phyloP scores from a whole-genome alignment of 140 eudicot species.

The Stevia rebaudiana region DNA sequence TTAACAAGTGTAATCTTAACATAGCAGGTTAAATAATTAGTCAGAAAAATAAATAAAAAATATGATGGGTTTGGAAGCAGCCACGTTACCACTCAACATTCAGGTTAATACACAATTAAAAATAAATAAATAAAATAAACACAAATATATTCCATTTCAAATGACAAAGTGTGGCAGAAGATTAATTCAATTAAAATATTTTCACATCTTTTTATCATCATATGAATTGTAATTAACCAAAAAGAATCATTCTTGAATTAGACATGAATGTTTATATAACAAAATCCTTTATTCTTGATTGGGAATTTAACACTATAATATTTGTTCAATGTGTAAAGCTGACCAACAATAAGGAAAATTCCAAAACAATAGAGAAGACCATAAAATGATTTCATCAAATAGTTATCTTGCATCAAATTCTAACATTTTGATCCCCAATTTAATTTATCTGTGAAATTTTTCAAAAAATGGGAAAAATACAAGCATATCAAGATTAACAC shows the following conservation, averaged over 20 bases:
- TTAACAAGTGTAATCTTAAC: constrained; percentile 22
- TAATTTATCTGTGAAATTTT: background rate
- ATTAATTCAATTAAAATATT: background rate
- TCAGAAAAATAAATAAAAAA: background rate
- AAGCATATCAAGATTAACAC: background rate
- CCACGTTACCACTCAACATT: constrained; percentile 19
- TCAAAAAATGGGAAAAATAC: background rate
- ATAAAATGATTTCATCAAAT: constrained; percentile 1
- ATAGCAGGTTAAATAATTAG: constrained; percentile 8
- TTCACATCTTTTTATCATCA: constrained; percentile 5
- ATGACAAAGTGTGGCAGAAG: constrained; percentile 6
- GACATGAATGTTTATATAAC: constrained; percentile 15
- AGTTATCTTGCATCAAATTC: constrained; percentile 23
- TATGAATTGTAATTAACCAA: background rate
- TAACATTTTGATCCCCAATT: constrained; percentile 5
- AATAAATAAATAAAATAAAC: background rate
- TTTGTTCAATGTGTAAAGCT: constrained; percentile 6
- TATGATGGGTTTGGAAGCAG: background rate
- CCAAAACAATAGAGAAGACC: constrained; percentile 17
- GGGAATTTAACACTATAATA: constrained; percentile 24
- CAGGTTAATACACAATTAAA: constrained; percentile 1
- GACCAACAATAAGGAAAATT: constrained; percentile 16
- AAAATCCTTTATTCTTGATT: constrained; percentile 12
- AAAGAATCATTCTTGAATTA: background rate
- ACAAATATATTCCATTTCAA: constrained; percentile 10